phyloP scores from a whole-genome alignment of 1,284 basidiomycete genomes.

The Cutaneotrichosporon sp. region DNA sequence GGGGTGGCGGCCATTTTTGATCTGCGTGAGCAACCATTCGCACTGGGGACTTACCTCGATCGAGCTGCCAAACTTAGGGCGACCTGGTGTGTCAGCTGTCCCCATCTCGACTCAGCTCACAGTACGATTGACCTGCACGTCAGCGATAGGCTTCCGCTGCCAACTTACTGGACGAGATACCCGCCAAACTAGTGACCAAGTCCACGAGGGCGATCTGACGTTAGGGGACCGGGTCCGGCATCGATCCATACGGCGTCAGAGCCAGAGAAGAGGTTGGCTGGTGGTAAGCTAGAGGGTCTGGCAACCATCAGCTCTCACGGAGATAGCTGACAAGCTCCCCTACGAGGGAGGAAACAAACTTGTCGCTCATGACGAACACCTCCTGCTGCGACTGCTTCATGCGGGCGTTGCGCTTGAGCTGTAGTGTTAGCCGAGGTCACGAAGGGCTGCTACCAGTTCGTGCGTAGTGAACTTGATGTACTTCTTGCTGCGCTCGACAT shows the following conservation, averaged over 20 bases:
- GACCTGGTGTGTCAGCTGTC: conserved; percentile 59
- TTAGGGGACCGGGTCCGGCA: conserved; percentile 4
- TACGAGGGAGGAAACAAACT: conserved; percentile 73
- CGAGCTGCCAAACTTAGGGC: conserved; percentile 82
- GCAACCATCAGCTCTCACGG: conserved; percentile 39
- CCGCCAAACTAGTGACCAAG: conserved; percentile 74
- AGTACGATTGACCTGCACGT: conserved; percentile 12
- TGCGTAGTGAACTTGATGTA: conserved; percentile 67
- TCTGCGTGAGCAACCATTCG: conserved; percentile 33
- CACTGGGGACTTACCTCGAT: conserved; percentile 59
- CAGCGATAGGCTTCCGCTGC: neutral
- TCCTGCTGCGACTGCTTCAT: conserved; percentile 42
- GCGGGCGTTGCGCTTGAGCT: conserved; percentile 40
- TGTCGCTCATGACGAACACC: conserved; percentile 73
- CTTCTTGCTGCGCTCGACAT: conserved; percentile 18
- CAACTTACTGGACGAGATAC: conserved; percentile 67
- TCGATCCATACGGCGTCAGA: conserved; percentile 94
- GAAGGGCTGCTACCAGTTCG: conserved; percentile 63
- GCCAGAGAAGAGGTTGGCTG: conserved; percentile 73
- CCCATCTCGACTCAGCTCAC: neutral
- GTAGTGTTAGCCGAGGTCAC: neutral
- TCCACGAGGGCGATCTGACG: conserved; percentile 76
- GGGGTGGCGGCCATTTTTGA: conserved; percentile 82
- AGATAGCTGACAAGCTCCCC: conserved; percentile 65
- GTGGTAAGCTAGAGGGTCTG: neutral